A percentile compares a stretch with the other conserved stretches of the same genome.
phyloP scores from a whole-genome alignment of 2,329 filamentous ascomycete species.

The Colletotrichum musae region DNA sequence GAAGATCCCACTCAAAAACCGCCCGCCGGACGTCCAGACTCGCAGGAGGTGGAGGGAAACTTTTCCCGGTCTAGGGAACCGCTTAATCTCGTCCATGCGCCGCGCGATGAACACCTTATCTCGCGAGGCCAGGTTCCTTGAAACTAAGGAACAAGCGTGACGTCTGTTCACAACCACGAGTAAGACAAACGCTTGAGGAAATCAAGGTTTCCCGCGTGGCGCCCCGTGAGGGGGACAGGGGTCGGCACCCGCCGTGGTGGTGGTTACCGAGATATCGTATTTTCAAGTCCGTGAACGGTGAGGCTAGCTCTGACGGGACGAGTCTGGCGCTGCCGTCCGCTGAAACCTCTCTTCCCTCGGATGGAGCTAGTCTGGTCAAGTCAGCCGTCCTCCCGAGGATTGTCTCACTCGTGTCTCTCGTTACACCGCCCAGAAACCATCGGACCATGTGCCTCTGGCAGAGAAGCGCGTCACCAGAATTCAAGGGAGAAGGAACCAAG shows the following conservation, averaged over 20 bases:
- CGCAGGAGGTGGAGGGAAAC: not conserved
- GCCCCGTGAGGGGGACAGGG: not conserved
- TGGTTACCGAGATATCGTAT: slow-evolving; percentile 2
- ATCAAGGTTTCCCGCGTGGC: slow-evolving; percentile 15
- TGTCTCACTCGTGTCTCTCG: slow-evolving; percentile 5
- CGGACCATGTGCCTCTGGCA: not conserved
- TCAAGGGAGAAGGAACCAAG: not conserved
- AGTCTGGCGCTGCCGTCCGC: not conserved
- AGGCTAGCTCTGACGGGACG: slow-evolving; percentile 1
- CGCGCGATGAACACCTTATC: not conserved
- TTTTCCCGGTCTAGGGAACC: too few species aligned
- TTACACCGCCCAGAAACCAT: not conserved
- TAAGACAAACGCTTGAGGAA: slow-evolving; percentile 1
- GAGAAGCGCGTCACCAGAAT: not conserved
- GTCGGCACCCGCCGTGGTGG: not conserved
- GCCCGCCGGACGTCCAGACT: not conserved
- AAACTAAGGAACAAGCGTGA: not conserved
- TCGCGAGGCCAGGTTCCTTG: not conserved
- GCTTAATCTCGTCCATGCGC: not conserved
- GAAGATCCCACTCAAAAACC: slow-evolving; percentile 10
- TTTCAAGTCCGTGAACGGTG: slow-evolving; percentile 1
- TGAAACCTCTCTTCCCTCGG: not conserved
- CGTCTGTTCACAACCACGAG: slow-evolving; percentile 9
- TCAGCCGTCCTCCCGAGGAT: not conserved
- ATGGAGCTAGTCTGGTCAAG: not conserved